Evolutionary conservation across 2,329 filamentous ascomycete genomes (phyloP).

Genomic region (Arthrinium puccinioides): DNA sequence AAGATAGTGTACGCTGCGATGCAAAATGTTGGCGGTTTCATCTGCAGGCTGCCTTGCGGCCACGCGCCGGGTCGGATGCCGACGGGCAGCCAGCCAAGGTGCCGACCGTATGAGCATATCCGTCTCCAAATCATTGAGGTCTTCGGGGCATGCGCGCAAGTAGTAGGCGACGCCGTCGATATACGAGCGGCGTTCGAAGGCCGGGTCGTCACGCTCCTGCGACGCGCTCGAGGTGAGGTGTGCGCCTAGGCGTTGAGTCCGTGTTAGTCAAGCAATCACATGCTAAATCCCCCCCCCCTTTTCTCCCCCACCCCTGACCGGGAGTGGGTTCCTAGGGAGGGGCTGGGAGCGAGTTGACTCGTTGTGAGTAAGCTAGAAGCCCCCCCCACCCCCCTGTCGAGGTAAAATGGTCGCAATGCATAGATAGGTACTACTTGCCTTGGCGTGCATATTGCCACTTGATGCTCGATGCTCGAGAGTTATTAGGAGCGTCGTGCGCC

Average conservation of each 20-base stretch:
- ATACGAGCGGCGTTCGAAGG: constrained; percentile 6
- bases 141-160: constrained; percentile 6
- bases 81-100: constrained; percentile 5
- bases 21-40: constrained; percentile 41
- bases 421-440: constrained; percentile 2
- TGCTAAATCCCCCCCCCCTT: too few species aligned
- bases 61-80: background rate
- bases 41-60: constrained; percentile 8
- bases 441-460: constrained; percentile 10
- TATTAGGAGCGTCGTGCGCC: constrained; percentile 2
- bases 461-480: constrained; percentile 6
- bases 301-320: background rate
- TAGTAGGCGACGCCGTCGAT: constrained; percentile 9
- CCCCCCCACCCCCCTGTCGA: too few species aligned
- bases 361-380: too few species aligned
- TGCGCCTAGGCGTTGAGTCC: constrained; percentile 2
- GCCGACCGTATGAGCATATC: constrained; percentile 6
- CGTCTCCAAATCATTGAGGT: constrained; percentile 6
- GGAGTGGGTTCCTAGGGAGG: background rate
- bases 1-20: constrained; percentile 46
- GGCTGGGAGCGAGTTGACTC: background rate
- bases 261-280: constrained; percentile 3
- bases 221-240: constrained; percentile 5
- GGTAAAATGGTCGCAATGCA: background rate
- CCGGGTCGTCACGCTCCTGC: constrained; percentile 5